phyloP scores from a whole-genome alignment of 768 basidiomycete genomes.

The Roridomyces roridus region DNA sequence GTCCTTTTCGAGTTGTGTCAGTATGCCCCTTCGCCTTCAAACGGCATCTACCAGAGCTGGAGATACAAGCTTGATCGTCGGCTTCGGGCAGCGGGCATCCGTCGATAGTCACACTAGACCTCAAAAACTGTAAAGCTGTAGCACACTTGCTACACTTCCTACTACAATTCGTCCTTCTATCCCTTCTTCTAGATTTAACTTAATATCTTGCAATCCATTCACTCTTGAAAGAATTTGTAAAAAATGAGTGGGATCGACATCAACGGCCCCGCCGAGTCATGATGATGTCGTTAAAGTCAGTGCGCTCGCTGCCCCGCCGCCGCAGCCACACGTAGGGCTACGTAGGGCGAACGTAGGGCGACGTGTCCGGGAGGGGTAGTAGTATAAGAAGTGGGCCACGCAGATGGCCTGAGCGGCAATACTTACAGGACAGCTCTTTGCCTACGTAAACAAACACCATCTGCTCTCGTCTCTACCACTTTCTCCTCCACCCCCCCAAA shows the following conservation, averaged over 20 bases:
- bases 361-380: no score
- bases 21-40: conserved; percentile 63
- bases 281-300: neutral
- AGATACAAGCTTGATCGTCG: conserved; percentile 58
- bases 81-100: conserved; percentile 48
- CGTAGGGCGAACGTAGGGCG: no score
- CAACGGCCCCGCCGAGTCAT: conserved; percentile 5
- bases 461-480: conserved; percentile 6
- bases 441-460: conserved; percentile 1
- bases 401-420: no score
- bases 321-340: neutral
- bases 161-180: neutral
- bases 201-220: neutral
- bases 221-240: neutral
- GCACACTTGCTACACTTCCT: neutral
- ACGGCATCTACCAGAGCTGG: conserved; percentile 75
- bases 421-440: neutral
- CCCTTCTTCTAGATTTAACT: neutral
- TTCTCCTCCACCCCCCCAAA: conserved; percentile 22
- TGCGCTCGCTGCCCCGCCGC: neutral
- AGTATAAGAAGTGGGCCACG: no score
- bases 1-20: conserved; percentile 77
- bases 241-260: neutral
- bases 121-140: neutral
- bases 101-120: conserved; percentile 32